Conservation (phyloP, 306 rosid species). For the Pyrus bretschneideri region DNA sequence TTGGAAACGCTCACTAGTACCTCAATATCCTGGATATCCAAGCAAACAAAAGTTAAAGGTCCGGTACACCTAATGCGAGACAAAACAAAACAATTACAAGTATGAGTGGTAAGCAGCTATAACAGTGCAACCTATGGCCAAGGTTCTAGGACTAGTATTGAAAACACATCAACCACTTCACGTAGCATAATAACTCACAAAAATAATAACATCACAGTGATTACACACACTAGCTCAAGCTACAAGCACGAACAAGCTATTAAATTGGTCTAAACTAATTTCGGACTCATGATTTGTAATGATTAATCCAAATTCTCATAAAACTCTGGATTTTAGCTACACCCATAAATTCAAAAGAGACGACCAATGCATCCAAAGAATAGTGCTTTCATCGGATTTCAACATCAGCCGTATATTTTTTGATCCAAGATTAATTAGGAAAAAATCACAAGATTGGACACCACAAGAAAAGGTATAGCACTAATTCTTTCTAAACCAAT, state of each 20-base stretch:
- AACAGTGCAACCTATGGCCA: not conserved
- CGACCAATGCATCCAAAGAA: not conserved
- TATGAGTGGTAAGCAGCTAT: not conserved
- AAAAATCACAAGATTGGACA: not conserved
- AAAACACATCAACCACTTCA: too few relatives aligned
- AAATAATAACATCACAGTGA: too few relatives aligned
- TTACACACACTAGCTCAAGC: too few relatives aligned
- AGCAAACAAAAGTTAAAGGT: not conserved
- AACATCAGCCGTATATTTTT: not conserved
- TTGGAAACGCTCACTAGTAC: not conserved
- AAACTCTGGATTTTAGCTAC: too few relatives aligned
- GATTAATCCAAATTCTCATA: too few relatives aligned
- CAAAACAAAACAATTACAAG: not conserved
- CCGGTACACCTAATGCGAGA: not conserved
- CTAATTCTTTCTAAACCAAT: not conserved
- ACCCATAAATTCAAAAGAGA: not conserved
- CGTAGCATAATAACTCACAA: too few relatives aligned
- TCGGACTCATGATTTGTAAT: too few relatives aligned
- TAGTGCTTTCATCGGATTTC: not conserved
- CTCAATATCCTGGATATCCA: conserved; percentile 11
- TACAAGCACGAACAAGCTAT: too few relatives aligned
- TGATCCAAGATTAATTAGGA: not conserved
- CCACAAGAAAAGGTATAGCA: not conserved
- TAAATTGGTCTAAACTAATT: too few relatives aligned
- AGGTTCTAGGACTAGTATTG: too few relatives aligned